phyloP scores from a whole-genome alignment of 129 eudicot species.

The Helianthus tuberosus region DNA sequence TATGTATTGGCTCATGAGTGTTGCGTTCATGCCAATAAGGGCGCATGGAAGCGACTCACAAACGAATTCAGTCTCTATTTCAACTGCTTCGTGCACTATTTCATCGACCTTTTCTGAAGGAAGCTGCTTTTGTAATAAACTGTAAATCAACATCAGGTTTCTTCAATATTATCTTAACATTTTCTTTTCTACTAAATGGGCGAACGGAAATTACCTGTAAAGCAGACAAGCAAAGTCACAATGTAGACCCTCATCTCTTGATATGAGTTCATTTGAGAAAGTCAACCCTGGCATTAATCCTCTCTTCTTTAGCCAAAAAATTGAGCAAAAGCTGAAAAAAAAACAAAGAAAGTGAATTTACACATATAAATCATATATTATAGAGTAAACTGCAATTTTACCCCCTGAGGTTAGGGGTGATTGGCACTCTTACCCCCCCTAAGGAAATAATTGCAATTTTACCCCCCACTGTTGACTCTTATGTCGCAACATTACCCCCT shows the following conservation, averaged over 20 bases:
- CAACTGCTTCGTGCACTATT: slow-evolving; percentile 79
- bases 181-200: background rate
- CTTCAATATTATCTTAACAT: background rate
- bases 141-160: slow-evolving; percentile 31
- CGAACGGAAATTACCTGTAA: slow-evolving; percentile 45
- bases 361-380: background rate
- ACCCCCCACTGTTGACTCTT: no score
- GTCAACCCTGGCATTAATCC: slow-evolving; percentile 93
- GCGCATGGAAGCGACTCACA: slow-evolving; percentile 87
- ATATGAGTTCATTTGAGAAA: slow-evolving; percentile 87
- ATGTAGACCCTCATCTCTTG: slow-evolving; percentile 90
- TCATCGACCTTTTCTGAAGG: slow-evolving; percentile 48
- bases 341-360: background rate
- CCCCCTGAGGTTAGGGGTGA: no score
- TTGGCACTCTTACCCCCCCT: no score
- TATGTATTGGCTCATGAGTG: slow-evolving; percentile 81
- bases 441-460: no score
- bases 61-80: slow-evolving; percentile 77
- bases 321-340: slow-evolving; percentile 74
- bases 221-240: slow-evolving; percentile 90
- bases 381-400: no score
- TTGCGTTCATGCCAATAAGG: slow-evolving; percentile 81
- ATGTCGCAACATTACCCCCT: no score
- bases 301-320: slow-evolving; percentile 87
- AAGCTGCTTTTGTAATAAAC: slow-evolving; percentile 53